phyloP scores from a whole-genome alignment of 2,329 filamentous ascomycete species.

The Didymosphaeria variabile region DNA sequence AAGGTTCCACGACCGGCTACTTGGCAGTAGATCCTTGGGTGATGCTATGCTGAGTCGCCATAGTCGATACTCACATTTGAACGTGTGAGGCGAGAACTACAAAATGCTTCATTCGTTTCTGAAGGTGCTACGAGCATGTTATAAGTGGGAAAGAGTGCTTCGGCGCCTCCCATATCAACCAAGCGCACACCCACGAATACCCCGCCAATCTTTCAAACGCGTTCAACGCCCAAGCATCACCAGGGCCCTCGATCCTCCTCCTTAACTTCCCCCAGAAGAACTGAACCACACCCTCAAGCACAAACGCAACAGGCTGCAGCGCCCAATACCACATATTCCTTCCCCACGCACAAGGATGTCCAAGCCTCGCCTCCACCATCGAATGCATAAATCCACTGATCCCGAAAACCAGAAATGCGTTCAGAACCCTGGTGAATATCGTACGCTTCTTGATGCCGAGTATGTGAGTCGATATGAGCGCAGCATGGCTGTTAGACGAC shows the following conservation, averaged over 20 bases:
- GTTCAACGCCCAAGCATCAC: constrained; percentile 2
- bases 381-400: constrained; percentile 18
- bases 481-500: constrained; percentile 18
- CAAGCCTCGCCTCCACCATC: constrained; percentile 15
- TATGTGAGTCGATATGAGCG: constrained; percentile 5
- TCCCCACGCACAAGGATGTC: constrained; percentile 17
- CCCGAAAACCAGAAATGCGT: constrained; percentile 16
- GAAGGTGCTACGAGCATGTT: background rate
- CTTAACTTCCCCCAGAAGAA: constrained; percentile 5
- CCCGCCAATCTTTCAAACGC: constrained; percentile 12
- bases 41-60: background rate
- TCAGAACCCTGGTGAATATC: constrained; percentile 8
- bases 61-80: background rate
- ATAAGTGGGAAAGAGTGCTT: constrained; percentile 15
- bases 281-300: constrained; percentile 19
- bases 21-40: background rate
- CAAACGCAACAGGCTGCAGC: constrained; percentile 20
- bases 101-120: background rate
- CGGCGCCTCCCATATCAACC: constrained; percentile 20
- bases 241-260: background rate
- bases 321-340: constrained; percentile 20
- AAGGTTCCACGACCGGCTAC: background rate
- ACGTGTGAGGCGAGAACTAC: background rate
- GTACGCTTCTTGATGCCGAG: constrained; percentile 14
- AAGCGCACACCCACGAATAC: constrained; percentile 17